A percentile compares a stretch with the other conserved stretches of the same genome.
Evolutionary conservation across 2,329 filamentous ascomycete genomes (phyloP).

Genomic region (Colletotrichum destructivum): DNA sequence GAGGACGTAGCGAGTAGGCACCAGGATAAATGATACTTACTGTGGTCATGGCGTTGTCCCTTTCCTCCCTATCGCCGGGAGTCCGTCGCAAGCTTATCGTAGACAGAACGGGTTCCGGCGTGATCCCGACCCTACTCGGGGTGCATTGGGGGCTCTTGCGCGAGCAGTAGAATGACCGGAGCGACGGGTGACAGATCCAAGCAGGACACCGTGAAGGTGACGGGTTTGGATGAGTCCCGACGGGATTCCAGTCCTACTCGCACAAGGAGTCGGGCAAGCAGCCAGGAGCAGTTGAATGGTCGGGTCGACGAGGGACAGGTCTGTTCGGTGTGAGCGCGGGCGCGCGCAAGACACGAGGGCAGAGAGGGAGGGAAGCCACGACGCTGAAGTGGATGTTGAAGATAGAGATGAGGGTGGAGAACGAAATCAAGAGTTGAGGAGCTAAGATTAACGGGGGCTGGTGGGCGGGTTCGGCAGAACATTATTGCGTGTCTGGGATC

Average conservation of each 20-base stretch:
- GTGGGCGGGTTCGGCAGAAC: no score
- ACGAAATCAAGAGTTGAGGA: no score
- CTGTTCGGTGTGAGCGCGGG: neutral
- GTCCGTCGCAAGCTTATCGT: neutral
- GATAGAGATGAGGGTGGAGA: no score
- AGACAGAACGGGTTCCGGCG: neutral
- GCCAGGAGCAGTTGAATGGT: constrained; percentile 18
- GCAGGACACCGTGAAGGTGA: neutral
- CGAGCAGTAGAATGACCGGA: constrained; percentile 25
- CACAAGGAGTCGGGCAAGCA: constrained; percentile 28
- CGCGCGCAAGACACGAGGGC: neutral
- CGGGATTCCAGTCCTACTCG: constrained; percentile 35
- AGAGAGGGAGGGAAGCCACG: neutral
- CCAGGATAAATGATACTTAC: neutral
- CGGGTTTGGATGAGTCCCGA: constrained; percentile 23
- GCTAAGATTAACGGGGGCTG: no score
- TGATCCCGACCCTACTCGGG: constrained; percentile 9
- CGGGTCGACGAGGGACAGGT: constrained; percentile 28
- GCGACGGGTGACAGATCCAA: constrained; percentile 32
- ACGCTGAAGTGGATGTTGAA: neutral
- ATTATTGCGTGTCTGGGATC: no score
- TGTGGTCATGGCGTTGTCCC: neutral
- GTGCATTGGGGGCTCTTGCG: constrained; percentile 24
- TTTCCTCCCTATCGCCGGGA: neutral
- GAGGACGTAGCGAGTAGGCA: neutral